These are phyloP conservation scores for Salvia miltiorrhiza DNA, from an alignment of 257 asterid genomes.

Conservation along the genomic window DNA sequence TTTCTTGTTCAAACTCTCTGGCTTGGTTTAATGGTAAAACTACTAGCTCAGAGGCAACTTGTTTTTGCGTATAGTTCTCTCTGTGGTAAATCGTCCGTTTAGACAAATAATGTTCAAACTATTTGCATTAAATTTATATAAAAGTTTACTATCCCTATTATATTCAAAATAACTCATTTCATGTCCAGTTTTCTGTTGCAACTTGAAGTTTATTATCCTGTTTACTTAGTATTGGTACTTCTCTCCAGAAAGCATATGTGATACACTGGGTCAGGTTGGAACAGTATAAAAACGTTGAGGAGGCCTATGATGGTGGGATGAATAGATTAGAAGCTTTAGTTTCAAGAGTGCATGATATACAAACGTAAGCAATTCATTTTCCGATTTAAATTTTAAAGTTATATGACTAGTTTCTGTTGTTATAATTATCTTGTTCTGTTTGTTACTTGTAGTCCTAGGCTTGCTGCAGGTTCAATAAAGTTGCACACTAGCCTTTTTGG, in stretches of 20 bases:
- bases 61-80: constrained; percentile 3
- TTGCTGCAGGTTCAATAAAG: constrained; percentile 76
- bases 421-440: constrained; percentile 15
- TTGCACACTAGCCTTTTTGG: constrained; percentile 73
- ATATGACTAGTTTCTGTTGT: not conserved
- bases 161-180: constrained; percentile 1
- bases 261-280: constrained; percentile 98
- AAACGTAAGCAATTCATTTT: constrained; percentile 49
- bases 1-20: not conserved
- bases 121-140: not conserved
- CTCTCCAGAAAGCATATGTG: constrained; percentile 77
- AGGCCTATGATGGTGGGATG: constrained; percentile 80
- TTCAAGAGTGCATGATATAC: constrained; percentile 83
- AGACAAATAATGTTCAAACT: not conserved
- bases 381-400: not conserved
- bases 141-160: not conserved
- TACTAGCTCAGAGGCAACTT: not conserved
- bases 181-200: not conserved
- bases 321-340: constrained; percentile 62
- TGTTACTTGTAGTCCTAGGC: constrained; percentile 64
- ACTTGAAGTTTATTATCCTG: constrained; percentile 8
- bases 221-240: constrained; percentile 10
- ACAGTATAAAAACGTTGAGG: constrained; percentile 65
- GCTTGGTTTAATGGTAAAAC: constrained; percentile 9
- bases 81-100: constrained; percentile 2